Percentiles rank a stretch among this genome's conserved stretches.
These are phyloP conservation scores for Scedosporium apiospermum DNA, from an alignment of 2,329 filamentous ascomycete species.

Conservation along the genomic window DNA sequence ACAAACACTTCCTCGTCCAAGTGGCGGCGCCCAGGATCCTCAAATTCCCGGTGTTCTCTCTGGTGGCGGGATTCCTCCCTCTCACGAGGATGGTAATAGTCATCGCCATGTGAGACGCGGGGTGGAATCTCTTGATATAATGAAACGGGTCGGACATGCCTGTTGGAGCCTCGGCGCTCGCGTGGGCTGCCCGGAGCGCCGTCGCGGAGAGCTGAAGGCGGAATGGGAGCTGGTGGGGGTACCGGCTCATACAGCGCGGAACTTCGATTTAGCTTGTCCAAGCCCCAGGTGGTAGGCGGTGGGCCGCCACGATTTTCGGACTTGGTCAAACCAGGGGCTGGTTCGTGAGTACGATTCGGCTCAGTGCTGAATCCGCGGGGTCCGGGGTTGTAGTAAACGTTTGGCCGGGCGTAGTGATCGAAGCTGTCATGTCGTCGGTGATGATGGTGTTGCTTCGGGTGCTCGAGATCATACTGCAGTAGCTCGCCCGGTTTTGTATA, in stretches of 20 bases:
- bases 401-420: slow-evolving; percentile 48
- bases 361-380: slow-evolving; percentile 35
- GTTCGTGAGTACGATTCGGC: slow-evolving; percentile 30
- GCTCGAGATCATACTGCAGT: slow-evolving; percentile 51
- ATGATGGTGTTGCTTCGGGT: slow-evolving; percentile 30
- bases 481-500: slow-evolving; percentile 56
- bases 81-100: slow-evolving; percentile 33
- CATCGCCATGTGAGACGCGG: slow-evolving; percentile 33
- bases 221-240: slow-evolving; percentile 30
- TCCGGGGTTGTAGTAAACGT: slow-evolving; percentile 40
- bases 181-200: neutral
- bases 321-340: slow-evolving; percentile 15
- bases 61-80: slow-evolving; percentile 34
- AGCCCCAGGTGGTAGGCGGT: slow-evolving; percentile 59
- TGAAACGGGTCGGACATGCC: slow-evolving; percentile 36
- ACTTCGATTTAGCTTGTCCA: slow-evolving; percentile 55
- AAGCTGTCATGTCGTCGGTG: slow-evolving; percentile 42
- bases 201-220: slow-evolving; percentile 19
- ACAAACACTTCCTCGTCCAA: slow-evolving; percentile 15
- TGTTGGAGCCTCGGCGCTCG: slow-evolving; percentile 6
- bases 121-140: slow-evolving; percentile 41
- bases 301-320: slow-evolving; percentile 38
- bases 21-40: slow-evolving; percentile 22
- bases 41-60: slow-evolving; percentile 30
- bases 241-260: slow-evolving; percentile 34